Evolutionary conservation across 371 early-diverging fungal genomes (phyloP).

Genomic region (Apophysomyces variabilis): DNA sequence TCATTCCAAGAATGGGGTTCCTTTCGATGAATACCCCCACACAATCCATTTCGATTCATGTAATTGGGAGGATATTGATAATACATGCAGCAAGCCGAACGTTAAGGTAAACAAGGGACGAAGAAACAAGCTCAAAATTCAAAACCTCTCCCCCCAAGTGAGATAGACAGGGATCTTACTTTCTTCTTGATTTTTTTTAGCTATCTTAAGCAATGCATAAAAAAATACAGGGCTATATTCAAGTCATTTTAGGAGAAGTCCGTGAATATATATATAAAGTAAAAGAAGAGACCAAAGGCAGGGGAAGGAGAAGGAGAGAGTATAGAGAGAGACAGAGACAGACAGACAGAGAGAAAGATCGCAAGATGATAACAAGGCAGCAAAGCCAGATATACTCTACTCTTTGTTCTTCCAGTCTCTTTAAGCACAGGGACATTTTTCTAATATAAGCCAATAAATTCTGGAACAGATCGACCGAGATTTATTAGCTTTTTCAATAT

Average conservation of each 20-base stretch:
- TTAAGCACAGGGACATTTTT: too few relatives aligned
- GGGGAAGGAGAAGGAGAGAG: not conserved
- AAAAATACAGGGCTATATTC: not conserved
- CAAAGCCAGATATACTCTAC: not conserved
- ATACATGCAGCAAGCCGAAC: conserved; percentile 1
- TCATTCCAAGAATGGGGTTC: too few relatives aligned
- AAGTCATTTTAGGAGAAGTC: conserved; percentile 5
- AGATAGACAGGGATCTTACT: not conserved
- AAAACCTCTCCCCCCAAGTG: too few relatives aligned
- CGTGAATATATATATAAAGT: not conserved
- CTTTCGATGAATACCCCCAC: not conserved
- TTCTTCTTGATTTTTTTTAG: not conserved
- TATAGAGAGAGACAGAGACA: too few relatives aligned
- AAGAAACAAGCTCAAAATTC: not conserved
- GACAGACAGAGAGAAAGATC: not conserved
- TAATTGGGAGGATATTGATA: not conserved
- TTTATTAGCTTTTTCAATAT: not conserved
- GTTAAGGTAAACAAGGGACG: conserved; percentile 1
- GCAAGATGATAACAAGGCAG: not conserved
- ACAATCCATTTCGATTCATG: not conserved
- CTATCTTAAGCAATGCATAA: not conserved
- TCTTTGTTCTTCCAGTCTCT: too few relatives aligned
- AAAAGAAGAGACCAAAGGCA: not conserved
- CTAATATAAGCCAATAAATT: not conserved
- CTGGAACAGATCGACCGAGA: conserved; percentile 9